phyloP scores from a whole-genome alignment of 2,329 filamentous ascomycete species.

The Alternaria solani region DNA sequence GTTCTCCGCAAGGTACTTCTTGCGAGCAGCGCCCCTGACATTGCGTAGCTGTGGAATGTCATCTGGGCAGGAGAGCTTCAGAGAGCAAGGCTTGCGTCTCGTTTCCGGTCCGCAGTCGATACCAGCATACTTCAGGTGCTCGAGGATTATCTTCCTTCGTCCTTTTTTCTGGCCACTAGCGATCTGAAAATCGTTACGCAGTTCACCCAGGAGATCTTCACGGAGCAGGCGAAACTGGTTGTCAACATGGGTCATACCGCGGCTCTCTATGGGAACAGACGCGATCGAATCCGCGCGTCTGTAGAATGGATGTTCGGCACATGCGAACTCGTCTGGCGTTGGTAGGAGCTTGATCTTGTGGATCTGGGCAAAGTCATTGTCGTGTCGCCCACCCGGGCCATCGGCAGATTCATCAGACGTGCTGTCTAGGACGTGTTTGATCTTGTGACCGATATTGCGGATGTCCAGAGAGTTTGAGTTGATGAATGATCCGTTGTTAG shows the following conservation, averaged over 20 bases:
- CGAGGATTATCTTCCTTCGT: slow-evolving; percentile 52
- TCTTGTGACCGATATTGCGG: slow-evolving; percentile 65
- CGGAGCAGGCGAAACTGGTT: slow-evolving; percentile 76
- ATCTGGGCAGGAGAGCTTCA: slow-evolving; percentile 54
- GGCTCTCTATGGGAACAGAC: slow-evolving; percentile 47
- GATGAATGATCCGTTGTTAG: slow-evolving; percentile 30
- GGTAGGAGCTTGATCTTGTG: slow-evolving; percentile 70
- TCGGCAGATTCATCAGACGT: slow-evolving; percentile 55
- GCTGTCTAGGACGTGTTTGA: slow-evolving; percentile 55
- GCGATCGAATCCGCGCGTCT: slow-evolving; percentile 61
- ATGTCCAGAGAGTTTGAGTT: slow-evolving; percentile 58
- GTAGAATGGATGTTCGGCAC: slow-evolving; percentile 62
- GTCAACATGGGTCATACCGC: slow-evolving; percentile 65
- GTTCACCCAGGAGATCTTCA: slow-evolving; percentile 74
- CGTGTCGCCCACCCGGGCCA: slow-evolving; percentile 71
- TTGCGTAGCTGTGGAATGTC: slow-evolving; percentile 58
- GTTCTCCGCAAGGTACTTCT: slow-evolving; percentile 56
- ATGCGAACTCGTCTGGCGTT: slow-evolving; percentile 70
- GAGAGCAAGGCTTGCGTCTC: slow-evolving; percentile 36
- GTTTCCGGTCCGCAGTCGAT: slow-evolving; percentile 50
- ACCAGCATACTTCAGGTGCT: slow-evolving; percentile 49
- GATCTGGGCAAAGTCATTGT: slow-evolving; percentile 74
- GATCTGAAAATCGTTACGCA: slow-evolving; percentile 68
- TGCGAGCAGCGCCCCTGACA: slow-evolving; percentile 43
- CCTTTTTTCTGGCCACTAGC: slow-evolving; percentile 60